phyloP scores from a whole-genome alignment of 2,329 filamentous ascomycete species.

The Clathrospora elynae region DNA sequence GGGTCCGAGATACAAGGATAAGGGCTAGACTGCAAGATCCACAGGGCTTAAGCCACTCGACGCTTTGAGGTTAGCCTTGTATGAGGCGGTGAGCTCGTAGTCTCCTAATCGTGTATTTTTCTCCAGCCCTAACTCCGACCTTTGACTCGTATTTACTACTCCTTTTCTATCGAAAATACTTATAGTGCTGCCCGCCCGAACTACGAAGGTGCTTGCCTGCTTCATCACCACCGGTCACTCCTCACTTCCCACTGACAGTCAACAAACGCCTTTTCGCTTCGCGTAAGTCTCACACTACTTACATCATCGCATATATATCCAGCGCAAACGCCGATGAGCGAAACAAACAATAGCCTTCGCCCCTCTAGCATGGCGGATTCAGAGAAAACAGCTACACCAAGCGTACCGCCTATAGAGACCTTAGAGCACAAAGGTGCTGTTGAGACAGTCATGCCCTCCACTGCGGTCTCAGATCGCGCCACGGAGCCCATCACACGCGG shows the following conservation, averaged over 20 bases:
- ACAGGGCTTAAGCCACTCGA: too few species aligned
- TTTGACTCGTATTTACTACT: slow-evolving; percentile 6
- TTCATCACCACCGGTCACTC: too few species aligned
- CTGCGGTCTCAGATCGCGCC: slow-evolving; percentile 24
- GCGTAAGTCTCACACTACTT: neutral
- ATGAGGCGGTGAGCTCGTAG: too few species aligned
- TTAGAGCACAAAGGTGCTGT: slow-evolving; percentile 35
- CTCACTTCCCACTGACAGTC: too few species aligned
- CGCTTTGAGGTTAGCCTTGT: too few species aligned
- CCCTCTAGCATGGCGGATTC: slow-evolving; percentile 41
- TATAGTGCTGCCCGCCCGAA: slow-evolving; percentile 17
- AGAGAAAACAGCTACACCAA: slow-evolving; percentile 40
- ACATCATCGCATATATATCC: slow-evolving; percentile 1
- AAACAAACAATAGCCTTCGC: slow-evolving; percentile 31
- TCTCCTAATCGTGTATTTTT: slow-evolving; percentile 8
- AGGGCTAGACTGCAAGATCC: too few species aligned
- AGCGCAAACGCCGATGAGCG: slow-evolving; percentile 25
- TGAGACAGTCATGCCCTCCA: slow-evolving; percentile 32
- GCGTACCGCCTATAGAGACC: slow-evolving; percentile 26
- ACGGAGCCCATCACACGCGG: slow-evolving; percentile 14
- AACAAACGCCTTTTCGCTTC: too few species aligned
- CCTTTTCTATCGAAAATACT: slow-evolving; percentile 15
- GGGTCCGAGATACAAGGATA: too few species aligned
- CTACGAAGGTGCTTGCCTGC: slow-evolving; percentile 3
- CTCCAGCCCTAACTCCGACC: slow-evolving; percentile 14